These are phyloP conservation scores for Erysimum cheiri DNA, from an alignment of 441 rosid genomes.

Conservation along the genomic window DNA sequence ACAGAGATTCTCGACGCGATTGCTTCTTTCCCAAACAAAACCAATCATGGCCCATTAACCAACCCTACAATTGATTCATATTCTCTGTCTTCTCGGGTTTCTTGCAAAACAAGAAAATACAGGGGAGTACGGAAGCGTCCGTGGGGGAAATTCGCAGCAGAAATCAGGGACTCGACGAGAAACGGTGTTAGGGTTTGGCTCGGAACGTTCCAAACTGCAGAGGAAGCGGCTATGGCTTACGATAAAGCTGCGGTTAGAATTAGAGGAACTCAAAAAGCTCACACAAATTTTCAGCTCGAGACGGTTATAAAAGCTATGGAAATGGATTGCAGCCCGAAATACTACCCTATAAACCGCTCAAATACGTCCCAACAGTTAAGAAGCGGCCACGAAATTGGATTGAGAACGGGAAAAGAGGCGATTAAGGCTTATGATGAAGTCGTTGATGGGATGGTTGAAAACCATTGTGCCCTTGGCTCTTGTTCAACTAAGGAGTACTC, in stretches of 20 bases:
- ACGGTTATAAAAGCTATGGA: constrained; percentile 54
- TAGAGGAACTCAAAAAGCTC: constrained; percentile 56
- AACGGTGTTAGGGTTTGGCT: constrained; percentile 72
- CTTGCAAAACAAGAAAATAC: constrained; percentile 46
- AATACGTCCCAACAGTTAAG: not conserved
- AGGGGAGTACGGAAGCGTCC: constrained; percentile 69
- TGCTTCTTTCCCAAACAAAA: constrained; percentile 34
- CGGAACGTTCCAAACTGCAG: constrained; percentile 68
- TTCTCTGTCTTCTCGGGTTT: constrained; percentile 32
- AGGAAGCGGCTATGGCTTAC: constrained; percentile 71
- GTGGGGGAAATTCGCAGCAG: constrained; percentile 70
- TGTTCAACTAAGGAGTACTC: constrained; percentile 12
- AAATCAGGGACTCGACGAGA: constrained; percentile 61
- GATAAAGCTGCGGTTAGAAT: constrained; percentile 69
- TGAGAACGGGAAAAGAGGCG: constrained; percentile 8
- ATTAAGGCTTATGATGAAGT: not conserved
- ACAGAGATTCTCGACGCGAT: constrained; percentile 52
- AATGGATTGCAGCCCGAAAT: constrained; percentile 34
- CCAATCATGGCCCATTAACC: constrained; percentile 18
- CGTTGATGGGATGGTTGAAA: constrained; percentile 22
- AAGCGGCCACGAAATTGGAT: not conserved
- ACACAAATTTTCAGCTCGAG: constrained; percentile 62
- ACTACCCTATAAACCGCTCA: constrained; percentile 9
- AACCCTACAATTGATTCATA: constrained; percentile 1
- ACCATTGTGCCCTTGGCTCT: constrained; percentile 13